Conservation (phyloP, 805 yeast genomes). For the Geotrichum ghanense region DNA sequence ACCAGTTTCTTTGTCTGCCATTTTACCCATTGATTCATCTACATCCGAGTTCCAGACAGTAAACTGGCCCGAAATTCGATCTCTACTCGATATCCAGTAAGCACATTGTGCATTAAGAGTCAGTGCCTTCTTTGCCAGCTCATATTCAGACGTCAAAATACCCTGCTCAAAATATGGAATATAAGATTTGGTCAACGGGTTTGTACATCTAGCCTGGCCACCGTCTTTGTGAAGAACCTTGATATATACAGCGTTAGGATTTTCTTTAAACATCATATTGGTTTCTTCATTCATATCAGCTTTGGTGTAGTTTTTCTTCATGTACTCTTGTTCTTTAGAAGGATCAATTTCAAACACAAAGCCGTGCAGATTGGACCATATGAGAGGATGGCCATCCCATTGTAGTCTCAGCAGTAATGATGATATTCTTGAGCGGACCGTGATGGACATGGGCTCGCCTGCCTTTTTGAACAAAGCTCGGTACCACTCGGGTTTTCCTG, state of each 20-base stretch:
- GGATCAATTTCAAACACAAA: slow-evolving; percentile 71
- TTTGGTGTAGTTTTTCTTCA: slow-evolving; percentile 27
- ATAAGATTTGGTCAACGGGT: slow-evolving; percentile 68
- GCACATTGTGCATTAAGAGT: slow-evolving; percentile 69
- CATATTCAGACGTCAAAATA: slow-evolving; percentile 55
- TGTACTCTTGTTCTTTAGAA: slow-evolving; percentile 22
- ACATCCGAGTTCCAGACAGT: slow-evolving; percentile 45
- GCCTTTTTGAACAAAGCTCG: slow-evolving; percentile 38
- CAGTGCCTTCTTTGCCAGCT: slow-evolving; percentile 66
- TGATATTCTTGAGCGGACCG: slow-evolving; percentile 63
- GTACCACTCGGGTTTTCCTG: slow-evolving; percentile 95
- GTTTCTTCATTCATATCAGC: slow-evolving; percentile 14
- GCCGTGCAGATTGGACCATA: slow-evolving; percentile 70
- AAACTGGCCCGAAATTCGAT: slow-evolving; percentile 73
- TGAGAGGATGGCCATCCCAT: slow-evolving; percentile 78
- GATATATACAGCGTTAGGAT: slow-evolving; percentile 31
- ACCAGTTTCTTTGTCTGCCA: slow-evolving; percentile 32
- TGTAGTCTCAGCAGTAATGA: slow-evolving; percentile 65
- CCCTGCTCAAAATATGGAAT: slow-evolving; percentile 63
- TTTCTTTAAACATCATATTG: slow-evolving; percentile 20
- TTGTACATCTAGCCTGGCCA: slow-evolving; percentile 56
- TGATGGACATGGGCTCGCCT: slow-evolving; percentile 39
- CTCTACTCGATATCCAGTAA: slow-evolving; percentile 89
- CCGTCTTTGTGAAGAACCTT: slow-evolving; percentile 89
- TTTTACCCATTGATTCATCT: slow-evolving; percentile 15